Base-by-base conservation (phyloP, 1,284 basidiomycete genomes). In the Papiliotrema terrestris region DNA sequence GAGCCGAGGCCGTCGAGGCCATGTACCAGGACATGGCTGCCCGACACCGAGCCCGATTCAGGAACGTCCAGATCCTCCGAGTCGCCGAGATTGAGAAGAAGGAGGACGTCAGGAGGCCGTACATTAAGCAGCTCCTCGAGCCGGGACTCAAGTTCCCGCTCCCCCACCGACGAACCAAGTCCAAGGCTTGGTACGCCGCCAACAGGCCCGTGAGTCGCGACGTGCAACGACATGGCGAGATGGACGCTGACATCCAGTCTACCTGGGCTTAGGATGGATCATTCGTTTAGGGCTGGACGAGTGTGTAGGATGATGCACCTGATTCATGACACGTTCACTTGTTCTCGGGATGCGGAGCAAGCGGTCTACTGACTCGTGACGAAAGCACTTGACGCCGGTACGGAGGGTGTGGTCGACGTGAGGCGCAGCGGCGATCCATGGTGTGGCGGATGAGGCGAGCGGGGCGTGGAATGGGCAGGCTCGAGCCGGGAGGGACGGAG, bases 11-110 rank as follows among this genome's bases (percentile, higher is more conserved):
- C 61, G 96, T 98, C 76, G 93, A 91, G 84, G 83, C 87, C 69
- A 82, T 98, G 79, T 98, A 98, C 86, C 95, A 98, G 82, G 95
- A 98, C 82, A 98, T 98, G 95, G 92, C 96, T 73, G 93, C 95
- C 63, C 86, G 94, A 68, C 96, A 98, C 81, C 92, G 95, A 82
- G 95, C 95, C 66, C 91, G 96, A 75, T 98, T 98, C 87, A 86
- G 95, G 80, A 97, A 91, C 54, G 95, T 98, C 79, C 70, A 78
- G 69, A 78, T 78, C 70, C 72, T 78, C 67, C 71, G 74, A 62
- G 76, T 78, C 58, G 73, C 69, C 64, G 69, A 93, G 93, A 81
- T 98, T 70, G 86, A 89, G 81, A 98, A 98, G 84, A 80, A 83
- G 50, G 88, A 85, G 29, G 95, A 98, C 74, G 79, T 98, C 67